Conservation (phyloP, 371 early-diverging fungal species). For the Batkoa obscura region DNA sequence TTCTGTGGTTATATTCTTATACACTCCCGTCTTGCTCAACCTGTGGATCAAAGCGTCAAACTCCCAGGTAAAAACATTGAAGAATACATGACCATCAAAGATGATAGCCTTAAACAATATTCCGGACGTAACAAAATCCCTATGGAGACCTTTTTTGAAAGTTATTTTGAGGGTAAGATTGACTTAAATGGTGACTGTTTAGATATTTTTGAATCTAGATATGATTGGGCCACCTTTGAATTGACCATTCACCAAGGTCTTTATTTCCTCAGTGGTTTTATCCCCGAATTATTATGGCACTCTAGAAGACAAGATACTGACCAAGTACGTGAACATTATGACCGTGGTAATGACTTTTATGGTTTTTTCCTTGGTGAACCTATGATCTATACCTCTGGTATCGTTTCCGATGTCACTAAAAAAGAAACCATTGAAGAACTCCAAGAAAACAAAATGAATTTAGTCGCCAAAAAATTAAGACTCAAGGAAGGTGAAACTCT, state of each 20-base stretch:
- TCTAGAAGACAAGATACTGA: slow-evolving; percentile 87
- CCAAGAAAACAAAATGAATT: slow-evolving; percentile 84
- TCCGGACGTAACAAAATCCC: slow-evolving; percentile 71
- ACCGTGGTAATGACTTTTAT: slow-evolving; percentile 95
- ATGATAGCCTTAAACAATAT: slow-evolving; percentile 54
- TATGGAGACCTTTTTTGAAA: slow-evolving; percentile 89
- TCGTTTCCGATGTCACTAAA: slow-evolving; percentile 49
- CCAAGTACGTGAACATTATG: slow-evolving; percentile 93
- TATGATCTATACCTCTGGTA: slow-evolving; percentile 93
- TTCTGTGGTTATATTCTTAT: slow-evolving; percentile 36
- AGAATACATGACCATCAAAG: slow-evolving; percentile 72
- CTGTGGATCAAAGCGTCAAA: slow-evolving; percentile 43
- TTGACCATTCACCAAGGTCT: slow-evolving; percentile 66
- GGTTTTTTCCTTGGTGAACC: slow-evolving; percentile 78
- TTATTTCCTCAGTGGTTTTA: slow-evolving; percentile 86
- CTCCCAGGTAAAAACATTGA: slow-evolving; percentile 65
- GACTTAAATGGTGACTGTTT: slow-evolving; percentile 77
- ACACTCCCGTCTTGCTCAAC: slow-evolving; percentile 40
- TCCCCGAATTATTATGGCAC: slow-evolving; percentile 89
- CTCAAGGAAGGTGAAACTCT: slow-evolving; percentile 76
- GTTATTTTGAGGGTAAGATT: slow-evolving; percentile 86
- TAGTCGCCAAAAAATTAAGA: slow-evolving; percentile 70
- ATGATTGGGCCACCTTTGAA: slow-evolving; percentile 85
- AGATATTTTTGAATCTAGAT: slow-evolving; percentile 71
- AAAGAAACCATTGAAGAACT: slow-evolving; percentile 79